Conservation (phyloP, 2,329 filamentous ascomycete genomes). For the Exserohilum rostratum region DNA sequence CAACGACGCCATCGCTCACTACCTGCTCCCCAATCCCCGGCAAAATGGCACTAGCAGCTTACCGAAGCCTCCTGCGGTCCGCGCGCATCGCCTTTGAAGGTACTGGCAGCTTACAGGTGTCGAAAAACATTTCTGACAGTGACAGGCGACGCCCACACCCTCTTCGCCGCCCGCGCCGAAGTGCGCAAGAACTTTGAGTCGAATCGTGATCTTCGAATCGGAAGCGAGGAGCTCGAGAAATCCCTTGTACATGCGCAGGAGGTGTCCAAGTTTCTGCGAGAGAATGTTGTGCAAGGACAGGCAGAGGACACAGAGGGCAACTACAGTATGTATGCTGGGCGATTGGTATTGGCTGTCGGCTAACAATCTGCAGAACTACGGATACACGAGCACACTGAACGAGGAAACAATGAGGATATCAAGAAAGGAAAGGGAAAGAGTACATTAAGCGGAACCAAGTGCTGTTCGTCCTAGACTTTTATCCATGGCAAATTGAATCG, state of each 20-base stretch:
- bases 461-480: conserved; percentile 47
- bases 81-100: conserved; percentile 83
- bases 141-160: conserved; percentile 71
- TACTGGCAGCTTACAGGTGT: conserved; percentile 45
- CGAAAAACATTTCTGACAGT: conserved; percentile 1
- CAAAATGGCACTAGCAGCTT: conserved; percentile 72
- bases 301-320: conserved; percentile 54
- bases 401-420: conserved; percentile 90
- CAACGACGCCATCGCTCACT: background rate
- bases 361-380: conserved; percentile 67
- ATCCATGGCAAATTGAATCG: conserved; percentile 28
- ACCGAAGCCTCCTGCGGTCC: conserved; percentile 80
- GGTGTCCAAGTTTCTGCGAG: conserved; percentile 76
- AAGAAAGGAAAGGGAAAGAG: conserved; percentile 63
- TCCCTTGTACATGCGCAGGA: conserved; percentile 81
- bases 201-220: conserved; percentile 64
- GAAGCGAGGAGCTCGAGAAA: conserved; percentile 64
- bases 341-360: conserved; percentile 1
- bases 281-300: conserved; percentile 88
- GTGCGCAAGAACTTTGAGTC: conserved; percentile 76
- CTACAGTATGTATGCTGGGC: conserved; percentile 62
- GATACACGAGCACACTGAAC: conserved; percentile 90
- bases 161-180: conserved; percentile 72
- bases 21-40: background rate
- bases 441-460: conserved; percentile 46